Evolutionary conservation across 176 grass and related monocot species (phyloP).

Genomic region (Carex cristatella): DNA sequence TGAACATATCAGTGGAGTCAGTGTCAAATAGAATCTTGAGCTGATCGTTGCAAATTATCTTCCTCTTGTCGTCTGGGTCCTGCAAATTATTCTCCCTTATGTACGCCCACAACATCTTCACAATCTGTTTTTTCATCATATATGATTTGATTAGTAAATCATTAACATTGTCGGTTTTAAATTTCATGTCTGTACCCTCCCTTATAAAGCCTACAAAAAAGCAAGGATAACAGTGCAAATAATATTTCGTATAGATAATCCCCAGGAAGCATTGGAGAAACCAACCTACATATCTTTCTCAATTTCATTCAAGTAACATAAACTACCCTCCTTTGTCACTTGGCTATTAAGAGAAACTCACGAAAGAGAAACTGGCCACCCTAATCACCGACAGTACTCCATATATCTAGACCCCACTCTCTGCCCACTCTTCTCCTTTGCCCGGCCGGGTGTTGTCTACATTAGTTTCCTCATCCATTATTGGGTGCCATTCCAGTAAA

Average conservation of each 20-base stretch:
- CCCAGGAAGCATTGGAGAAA: background rate
- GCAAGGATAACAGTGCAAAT: background rate
- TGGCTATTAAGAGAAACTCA: background rate
- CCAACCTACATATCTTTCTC: background rate
- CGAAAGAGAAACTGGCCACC: background rate
- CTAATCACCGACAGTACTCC: background rate
- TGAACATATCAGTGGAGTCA: conserved; percentile 98
- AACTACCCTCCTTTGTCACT: background rate
- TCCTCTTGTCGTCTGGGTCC: conserved; percentile 97
- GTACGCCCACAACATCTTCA: conserved; percentile 94
- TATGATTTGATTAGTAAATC: background rate
- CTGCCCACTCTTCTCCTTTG: background rate
- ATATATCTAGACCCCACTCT: background rate
- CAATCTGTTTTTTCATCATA: conserved; percentile 52
- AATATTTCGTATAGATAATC: background rate
- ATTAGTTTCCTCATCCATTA: background rate
- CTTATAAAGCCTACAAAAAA: background rate
- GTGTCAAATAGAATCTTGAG: conserved; percentile 85
- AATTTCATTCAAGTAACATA: background rate
- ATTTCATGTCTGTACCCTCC: background rate
- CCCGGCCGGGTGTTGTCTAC: background rate
- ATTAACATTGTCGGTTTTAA: background rate
- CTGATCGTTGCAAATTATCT: conserved; percentile 98
- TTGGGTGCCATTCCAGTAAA: background rate
- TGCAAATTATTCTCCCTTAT: conserved; percentile 98